These are phyloP conservation scores for Entophlyctis helioformis DNA, from an alignment of 192 early-diverging fungal genomes.

Conservation along the genomic window DNA sequence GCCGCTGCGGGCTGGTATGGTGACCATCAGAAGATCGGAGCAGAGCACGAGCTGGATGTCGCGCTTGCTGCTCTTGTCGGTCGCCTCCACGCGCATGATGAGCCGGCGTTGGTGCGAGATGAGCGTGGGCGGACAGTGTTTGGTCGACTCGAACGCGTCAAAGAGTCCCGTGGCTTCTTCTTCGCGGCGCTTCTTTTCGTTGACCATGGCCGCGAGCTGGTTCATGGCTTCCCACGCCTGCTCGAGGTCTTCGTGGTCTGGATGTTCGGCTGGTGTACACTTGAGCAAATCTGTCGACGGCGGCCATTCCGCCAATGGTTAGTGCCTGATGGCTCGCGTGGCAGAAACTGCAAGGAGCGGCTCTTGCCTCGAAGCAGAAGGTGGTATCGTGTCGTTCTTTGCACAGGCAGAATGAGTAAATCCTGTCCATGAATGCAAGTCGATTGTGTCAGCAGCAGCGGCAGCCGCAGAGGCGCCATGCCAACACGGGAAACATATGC, in stretches of 20 bases:
- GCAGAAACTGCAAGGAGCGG: too few species aligned
- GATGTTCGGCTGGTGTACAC: constrained; percentile 29
- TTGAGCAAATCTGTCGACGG: constrained; percentile 36
- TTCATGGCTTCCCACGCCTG: constrained; percentile 28
- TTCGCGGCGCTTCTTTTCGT: constrained; percentile 41
- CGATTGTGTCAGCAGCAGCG: neutral
- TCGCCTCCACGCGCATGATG: constrained; percentile 29
- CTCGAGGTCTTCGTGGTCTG: constrained; percentile 25
- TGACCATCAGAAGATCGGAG: constrained; percentile 36
- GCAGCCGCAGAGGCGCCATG: too few species aligned
- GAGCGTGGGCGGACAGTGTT: constrained; percentile 38
- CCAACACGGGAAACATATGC: neutral
- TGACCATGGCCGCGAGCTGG: constrained; percentile 28
- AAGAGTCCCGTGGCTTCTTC: constrained; percentile 34
- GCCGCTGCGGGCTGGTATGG: constrained; percentile 6
- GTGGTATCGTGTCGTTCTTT: constrained; percentile 28
- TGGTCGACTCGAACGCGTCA: constrained; percentile 34
- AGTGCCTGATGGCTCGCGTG: too few species aligned
- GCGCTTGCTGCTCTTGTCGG: constrained; percentile 12
- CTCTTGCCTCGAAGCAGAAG: constrained; percentile 22
- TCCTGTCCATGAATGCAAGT: neutral
- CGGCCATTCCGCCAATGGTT: too few species aligned
- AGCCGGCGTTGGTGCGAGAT: constrained; percentile 29
- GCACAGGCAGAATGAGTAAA: constrained; percentile 27
- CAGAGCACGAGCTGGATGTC: constrained; percentile 24